Percentiles rank a stretch among this genome's conserved stretches.
Conservation (phyloP, 305 asterid genomes). For the Fraxinus sp. region DNA sequence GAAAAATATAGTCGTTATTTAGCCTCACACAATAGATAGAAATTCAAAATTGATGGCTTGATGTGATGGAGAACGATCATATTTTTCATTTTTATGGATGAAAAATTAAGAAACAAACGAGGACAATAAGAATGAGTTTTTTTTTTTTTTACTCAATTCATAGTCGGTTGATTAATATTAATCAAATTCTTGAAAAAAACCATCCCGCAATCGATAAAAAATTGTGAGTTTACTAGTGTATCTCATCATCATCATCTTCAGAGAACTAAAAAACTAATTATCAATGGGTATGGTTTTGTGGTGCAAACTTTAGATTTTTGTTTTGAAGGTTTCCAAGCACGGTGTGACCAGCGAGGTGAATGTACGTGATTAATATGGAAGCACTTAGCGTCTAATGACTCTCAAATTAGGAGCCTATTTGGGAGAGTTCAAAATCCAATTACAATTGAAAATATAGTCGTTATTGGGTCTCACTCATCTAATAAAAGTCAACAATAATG, state of each 20-base stretch:
- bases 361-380: not conserved
- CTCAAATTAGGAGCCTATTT: not conserved
- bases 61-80: too few species aligned
- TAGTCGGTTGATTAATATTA: not conserved
- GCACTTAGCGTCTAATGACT: not conserved
- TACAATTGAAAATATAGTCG: too few species aligned
- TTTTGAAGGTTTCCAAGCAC: not conserved
- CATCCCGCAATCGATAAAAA: not conserved
- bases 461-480: too few species aligned
- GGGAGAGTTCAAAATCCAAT: too few species aligned
- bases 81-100: too few species aligned
- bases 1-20: too few species aligned
- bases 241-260: not conserved
- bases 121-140: not conserved
- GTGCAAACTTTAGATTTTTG: not conserved
- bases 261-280: not conserved
- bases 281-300: not conserved
- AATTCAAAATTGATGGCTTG: too few species aligned
- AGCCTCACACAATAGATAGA: too few species aligned
- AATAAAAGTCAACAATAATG: too few species aligned
- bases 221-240: not conserved
- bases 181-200: not conserved
- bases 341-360: not conserved
- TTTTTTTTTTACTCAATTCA: not conserved
- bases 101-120: too few species aligned